Evolutionary conservation across 768 basidiomycete species (phyloP), one percentile per base, ranked within the genome.

Genomic region (Pulveroboletus sp.): DNA sequence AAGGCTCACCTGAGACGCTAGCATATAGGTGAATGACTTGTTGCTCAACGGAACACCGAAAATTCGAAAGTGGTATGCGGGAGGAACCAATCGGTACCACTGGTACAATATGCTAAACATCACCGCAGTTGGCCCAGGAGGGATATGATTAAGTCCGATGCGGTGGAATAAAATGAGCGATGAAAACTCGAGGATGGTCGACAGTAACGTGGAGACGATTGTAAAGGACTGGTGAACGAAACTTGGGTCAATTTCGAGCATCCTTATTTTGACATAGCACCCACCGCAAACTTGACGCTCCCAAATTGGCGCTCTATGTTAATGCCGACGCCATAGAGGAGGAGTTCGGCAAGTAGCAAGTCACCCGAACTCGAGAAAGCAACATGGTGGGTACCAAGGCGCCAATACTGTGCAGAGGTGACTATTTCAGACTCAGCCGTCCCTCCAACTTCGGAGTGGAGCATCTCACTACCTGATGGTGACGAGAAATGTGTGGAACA

Each of bases 281-380:
- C 68, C 56, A 93, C 91, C 28, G 89, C 90, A 69, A 80, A 96
- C 67, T 96, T 96, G 50, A 86, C 68, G 47, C 84, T 84, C 10
- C 94, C 93, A 61, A 92, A 96, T 37, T 82, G 81, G 46, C 94
- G 79, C 61, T 97, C 94, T 28, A 95, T 75, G 24, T 77, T 78
- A 2, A 89, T 65, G 3, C 79, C 81, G 17, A 82, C 74, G 60
- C 82, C 82, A 69, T 85, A 93, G 1, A 95, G 68, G 5, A 93
- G 51, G 24, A 95, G 57, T 52, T 86, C 81, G 0, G 80, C 82
- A 38, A 96, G 65, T 49, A 96, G 77, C 31, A 97, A 76, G 60
- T 95, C 91, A 47, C 87, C 87, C 0, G 91, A 95, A 64, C 83
- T 95, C 8, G 83, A 76, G 64, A 86, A 95, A 2, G 82, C 85